Percentiles rank a stretch among this genome's conserved stretches.
Conservation (phyloP, 768 basidiomycete genomes). For the Mycena maculata region DNA sequence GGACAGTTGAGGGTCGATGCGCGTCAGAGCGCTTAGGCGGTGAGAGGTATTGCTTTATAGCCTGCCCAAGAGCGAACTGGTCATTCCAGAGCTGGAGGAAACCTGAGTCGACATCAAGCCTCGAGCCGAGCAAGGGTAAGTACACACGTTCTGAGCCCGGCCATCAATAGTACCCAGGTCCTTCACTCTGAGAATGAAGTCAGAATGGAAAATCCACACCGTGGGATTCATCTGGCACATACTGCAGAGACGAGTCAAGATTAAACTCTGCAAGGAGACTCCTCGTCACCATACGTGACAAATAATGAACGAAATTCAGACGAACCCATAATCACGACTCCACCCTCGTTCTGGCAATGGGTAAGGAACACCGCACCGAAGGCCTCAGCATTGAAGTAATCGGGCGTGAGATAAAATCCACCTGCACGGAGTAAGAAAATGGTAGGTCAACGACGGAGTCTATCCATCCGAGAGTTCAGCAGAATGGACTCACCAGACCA, state of each 20-base stretch:
- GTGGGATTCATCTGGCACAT: background rate
- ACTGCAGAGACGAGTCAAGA: background rate
- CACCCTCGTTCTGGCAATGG: background rate
- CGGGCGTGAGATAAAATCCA: background rate
- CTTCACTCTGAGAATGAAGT: background rate
- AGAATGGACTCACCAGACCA: constrained; percentile 5
- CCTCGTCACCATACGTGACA: background rate
- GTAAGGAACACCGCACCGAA: background rate
- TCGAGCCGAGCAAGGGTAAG: background rate
- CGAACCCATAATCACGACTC: background rate
- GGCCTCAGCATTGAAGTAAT: background rate
- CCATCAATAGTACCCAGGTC: background rate
- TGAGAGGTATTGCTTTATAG: background rate
- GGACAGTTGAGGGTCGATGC: too few species aligned
- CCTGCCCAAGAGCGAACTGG: background rate
- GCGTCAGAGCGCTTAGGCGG: too few species aligned
- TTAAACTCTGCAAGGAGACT: background rate
- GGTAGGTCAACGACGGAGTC: background rate
- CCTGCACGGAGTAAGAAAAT: background rate
- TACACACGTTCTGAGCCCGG: background rate
- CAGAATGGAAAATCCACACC: background rate
- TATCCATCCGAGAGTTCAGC: too few species aligned
- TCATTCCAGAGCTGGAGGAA: background rate
- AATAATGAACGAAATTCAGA: background rate
- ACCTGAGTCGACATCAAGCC: background rate